These are phyloP conservation scores for Skeletonema costatum DNA, from an alignment of 108 stramenopile species.

Conservation along the genomic window DNA sequence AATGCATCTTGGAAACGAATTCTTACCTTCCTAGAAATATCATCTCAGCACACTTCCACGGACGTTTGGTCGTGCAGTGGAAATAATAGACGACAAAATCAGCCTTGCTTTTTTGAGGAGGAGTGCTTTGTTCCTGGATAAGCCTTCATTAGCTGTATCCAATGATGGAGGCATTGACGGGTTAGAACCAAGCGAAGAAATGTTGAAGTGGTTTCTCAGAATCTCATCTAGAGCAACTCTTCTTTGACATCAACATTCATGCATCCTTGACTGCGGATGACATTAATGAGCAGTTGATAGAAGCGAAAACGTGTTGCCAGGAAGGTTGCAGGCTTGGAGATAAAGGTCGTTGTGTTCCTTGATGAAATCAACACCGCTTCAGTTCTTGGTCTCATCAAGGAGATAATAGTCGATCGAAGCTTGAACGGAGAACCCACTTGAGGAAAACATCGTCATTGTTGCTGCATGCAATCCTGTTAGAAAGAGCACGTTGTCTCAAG, in stretches of 20 bases:
- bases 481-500: conserved; percentile 1
- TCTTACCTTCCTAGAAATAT: conserved; percentile 13
- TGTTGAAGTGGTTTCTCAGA: conserved; percentile 24
- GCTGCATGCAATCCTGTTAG: conserved; percentile 40
- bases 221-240: conserved; percentile 25
- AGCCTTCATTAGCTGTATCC: neutral
- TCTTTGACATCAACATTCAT: conserved; percentile 39
- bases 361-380: conserved; percentile 39
- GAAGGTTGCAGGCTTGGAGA: conserved; percentile 2
- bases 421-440: conserved; percentile 13
- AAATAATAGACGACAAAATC: neutral
- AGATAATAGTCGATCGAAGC: conserved; percentile 28
- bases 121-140: neutral
- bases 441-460: conserved; percentile 28
- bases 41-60: conserved; percentile 16
- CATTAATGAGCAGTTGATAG: conserved; percentile 1
- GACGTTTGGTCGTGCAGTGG: neutral
- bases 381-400: conserved; percentile 29
- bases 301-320: conserved; percentile 19
- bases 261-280: conserved; percentile 25
- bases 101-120: conserved; percentile 13
- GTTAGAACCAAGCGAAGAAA: neutral
- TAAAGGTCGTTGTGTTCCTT: conserved; percentile 21
- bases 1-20: neutral
- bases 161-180: neutral